These are phyloP conservation scores for Cercophora sp. DNA, from an alignment of 495 filamentous ascomycete species.

Conservation along the genomic window DNA sequence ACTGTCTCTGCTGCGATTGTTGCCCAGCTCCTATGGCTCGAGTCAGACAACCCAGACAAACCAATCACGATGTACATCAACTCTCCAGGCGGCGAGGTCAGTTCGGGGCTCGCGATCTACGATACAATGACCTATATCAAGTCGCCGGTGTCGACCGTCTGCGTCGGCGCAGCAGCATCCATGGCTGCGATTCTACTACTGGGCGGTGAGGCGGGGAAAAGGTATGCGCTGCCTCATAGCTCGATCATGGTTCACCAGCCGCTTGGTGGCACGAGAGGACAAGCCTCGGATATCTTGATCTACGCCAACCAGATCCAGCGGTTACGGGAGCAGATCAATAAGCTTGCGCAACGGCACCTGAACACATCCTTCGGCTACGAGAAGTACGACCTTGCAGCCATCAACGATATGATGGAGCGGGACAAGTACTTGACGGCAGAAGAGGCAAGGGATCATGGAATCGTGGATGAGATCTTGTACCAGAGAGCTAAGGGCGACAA, in stretches of 20 bases:
- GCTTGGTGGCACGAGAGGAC: constrained; percentile 82
- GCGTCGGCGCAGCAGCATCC: constrained; percentile 87
- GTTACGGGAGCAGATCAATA: constrained; percentile 77
- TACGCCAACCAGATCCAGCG: constrained; percentile 96
- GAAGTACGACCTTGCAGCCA: constrained; percentile 62
- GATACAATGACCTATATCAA: constrained; percentile 98
- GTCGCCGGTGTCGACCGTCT: constrained; percentile 88
- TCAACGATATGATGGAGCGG: constrained; percentile 93
- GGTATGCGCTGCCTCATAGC: constrained; percentile 85
- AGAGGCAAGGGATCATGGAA: constrained; percentile 83
- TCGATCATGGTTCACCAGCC: constrained; percentile 98
- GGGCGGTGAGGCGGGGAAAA: constrained; percentile 78
- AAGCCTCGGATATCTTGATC: constrained; percentile 89
- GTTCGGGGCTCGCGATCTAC: constrained; percentile 92
- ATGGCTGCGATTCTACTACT: constrained; percentile 91
- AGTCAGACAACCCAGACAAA: constrained; percentile 91
- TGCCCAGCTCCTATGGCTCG: constrained; percentile 93
- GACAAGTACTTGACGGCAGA: constrained; percentile 89
- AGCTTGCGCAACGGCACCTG: constrained; percentile 83
- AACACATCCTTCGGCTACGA: constrained; percentile 63
- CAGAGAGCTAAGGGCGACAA: constrained; percentile 37
- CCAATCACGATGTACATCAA: constrained; percentile 97
- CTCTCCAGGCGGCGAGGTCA: constrained; percentile 92
- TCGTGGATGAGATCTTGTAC: constrained; percentile 83
- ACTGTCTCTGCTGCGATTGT: constrained; percentile 84